phyloP scores from a whole-genome alignment of 2,329 filamentous ascomycete genomes.

The Cladosporium colombiae region DNA sequence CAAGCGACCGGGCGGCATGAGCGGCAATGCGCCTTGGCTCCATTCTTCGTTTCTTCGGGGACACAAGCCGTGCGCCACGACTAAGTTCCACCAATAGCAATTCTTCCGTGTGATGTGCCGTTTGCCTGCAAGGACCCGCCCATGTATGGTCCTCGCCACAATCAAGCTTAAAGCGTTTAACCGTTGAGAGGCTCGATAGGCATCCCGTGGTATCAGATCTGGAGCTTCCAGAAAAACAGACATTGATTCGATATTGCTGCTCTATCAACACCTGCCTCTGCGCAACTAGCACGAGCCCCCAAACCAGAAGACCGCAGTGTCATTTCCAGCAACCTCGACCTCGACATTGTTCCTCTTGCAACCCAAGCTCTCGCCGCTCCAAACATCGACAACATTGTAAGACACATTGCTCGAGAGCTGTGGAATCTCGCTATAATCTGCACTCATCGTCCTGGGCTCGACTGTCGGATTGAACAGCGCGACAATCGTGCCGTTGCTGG shows the following conservation, averaged over 20 bases:
- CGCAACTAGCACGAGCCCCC: background rate
- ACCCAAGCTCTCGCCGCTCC: constrained; percentile 45
- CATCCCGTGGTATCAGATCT: background rate
- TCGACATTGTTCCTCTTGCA: constrained; percentile 21
- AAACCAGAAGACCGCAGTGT: constrained; percentile 26
- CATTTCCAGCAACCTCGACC: constrained; percentile 31
- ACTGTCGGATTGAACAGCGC: constrained; percentile 51
- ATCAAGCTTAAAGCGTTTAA: background rate
- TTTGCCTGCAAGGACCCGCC: background rate
- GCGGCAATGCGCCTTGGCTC: constrained; percentile 12
- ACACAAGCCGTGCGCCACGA: background rate
- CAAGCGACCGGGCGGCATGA: constrained; percentile 5
- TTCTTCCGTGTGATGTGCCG: background rate
- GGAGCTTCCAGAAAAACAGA: background rate
- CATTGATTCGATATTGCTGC: background rate
- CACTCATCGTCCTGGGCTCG: constrained; percentile 38
- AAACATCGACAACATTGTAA: constrained; percentile 50
- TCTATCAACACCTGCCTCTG: background rate
- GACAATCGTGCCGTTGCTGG: constrained; percentile 47
- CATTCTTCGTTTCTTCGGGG: constrained; percentile 8
- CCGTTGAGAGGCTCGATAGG: background rate
- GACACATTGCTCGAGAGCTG: constrained; percentile 35
- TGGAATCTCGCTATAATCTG: constrained; percentile 48
- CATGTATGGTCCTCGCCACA: background rate
- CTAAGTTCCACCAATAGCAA: constrained; percentile 10